These are phyloP conservation scores for Fusarium tricinctum DNA, from an alignment of 2,329 filamentous ascomycete species.

Conservation along the genomic window DNA sequence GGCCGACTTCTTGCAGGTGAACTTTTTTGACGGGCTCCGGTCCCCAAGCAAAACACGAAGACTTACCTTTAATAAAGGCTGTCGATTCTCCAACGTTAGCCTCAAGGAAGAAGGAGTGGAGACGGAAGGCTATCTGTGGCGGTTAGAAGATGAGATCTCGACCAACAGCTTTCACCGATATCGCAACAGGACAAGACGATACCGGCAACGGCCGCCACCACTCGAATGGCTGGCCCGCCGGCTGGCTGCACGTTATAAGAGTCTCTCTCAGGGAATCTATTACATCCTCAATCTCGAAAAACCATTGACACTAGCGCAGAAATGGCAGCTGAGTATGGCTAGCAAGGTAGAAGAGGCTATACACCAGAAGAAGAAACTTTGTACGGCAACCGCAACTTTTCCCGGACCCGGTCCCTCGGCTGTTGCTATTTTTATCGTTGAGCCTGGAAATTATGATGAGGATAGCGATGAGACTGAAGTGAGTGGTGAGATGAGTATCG, in stretches of 20 bases:
- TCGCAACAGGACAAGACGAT: accelerated
- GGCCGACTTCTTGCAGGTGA: not conserved
- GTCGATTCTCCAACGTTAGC: not conserved
- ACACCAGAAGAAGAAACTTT: accelerated
- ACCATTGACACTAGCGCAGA: not conserved
- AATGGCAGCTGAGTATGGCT: not conserved
- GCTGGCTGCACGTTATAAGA: accelerated
- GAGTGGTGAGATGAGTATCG: not conserved
- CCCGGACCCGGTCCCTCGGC: not conserved
- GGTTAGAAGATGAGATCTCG: not conserved
- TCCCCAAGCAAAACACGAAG: accelerated
- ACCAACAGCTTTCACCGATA: accelerated
- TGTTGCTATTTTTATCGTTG: not conserved
- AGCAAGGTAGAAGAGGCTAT: not conserved
- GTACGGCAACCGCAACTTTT: not conserved
- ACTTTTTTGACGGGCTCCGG: not conserved
- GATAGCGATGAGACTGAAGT: too few relatives aligned
- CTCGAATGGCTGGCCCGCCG: not conserved
- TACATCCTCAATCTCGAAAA: not conserved
- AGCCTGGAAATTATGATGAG: not conserved
- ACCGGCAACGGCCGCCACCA: accelerated
- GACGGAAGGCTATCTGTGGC: not conserved
- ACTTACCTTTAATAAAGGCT: not conserved
- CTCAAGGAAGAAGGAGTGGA: not conserved
- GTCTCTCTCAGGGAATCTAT: accelerated